Conservation (phyloP, 2,329 filamentous ascomycete species). For the Scedosporium aurantiacum region DNA sequence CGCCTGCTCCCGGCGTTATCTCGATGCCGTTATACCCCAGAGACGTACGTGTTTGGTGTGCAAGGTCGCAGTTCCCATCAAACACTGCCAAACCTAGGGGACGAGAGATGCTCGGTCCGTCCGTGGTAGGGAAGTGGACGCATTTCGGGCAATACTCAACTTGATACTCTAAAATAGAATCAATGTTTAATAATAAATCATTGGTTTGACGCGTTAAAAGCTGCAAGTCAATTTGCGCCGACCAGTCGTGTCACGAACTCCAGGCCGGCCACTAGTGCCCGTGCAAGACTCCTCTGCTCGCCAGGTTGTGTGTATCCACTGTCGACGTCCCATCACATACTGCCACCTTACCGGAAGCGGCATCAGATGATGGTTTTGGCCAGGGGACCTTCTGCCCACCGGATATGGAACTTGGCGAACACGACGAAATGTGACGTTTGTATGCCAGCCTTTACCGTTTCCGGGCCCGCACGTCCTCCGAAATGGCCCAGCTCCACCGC, state of each 20-base stretch:
- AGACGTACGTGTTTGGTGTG: no score
- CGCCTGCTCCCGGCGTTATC: no score
- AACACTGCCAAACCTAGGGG: no score
- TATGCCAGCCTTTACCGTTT: not conserved
- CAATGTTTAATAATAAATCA: not conserved
- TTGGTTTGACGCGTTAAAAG: not conserved
- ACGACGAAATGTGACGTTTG: not conserved
- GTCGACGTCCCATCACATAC: not conserved
- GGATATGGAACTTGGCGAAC: not conserved
- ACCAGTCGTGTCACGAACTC: not conserved
- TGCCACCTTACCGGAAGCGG: not conserved
- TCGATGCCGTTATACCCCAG: not conserved
- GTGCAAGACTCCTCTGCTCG: not conserved
- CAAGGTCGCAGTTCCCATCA: no score
- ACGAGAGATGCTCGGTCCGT: no score
- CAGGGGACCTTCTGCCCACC: not conserved
- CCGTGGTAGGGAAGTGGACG: no score
- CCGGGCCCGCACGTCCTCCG: not conserved
- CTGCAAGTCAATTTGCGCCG: not conserved
- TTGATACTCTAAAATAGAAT: not conserved
- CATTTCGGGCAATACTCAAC: no score
- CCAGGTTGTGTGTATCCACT: not conserved
- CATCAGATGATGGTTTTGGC: not conserved
- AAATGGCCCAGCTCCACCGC: not conserved
- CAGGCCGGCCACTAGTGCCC: not conserved